Base-by-base conservation (phyloP, 1,284 basidiomycete species). In the Uromyces viciae-fabae region DNA sequence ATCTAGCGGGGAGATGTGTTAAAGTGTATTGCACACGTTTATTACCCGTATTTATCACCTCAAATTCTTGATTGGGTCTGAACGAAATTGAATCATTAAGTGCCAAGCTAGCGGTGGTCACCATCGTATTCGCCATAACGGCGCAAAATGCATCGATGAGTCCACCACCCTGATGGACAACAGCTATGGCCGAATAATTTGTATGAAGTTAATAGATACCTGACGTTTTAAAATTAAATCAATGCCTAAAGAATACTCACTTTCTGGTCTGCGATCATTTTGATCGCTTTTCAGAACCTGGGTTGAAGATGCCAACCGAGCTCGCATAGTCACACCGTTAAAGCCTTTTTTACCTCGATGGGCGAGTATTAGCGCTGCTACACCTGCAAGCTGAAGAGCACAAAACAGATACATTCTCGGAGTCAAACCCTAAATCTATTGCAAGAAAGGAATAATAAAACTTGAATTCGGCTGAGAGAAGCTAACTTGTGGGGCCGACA, bases 401-500 rank as follows among this genome's bases (percentile, higher is more conserved):
- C 19, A 14, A 33, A 40, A n/a, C 3, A 31, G 25, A n/a, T n/a
- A n/a, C n/a, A n/a, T n/a, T n/a, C n/a, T n/a, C n/a, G n/a, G n/a
- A 25, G 43, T 42, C 17, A 69, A 22, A 69, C 15, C 28, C 9
- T 71, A 19, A 71, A 33, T 43, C 52, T 14, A 36, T 17, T 19
- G 15, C 2, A 22, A 33, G 17, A 25, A 43, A 25, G 46, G 8
- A 8, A 33, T 8, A 28, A 46, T 46, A 25, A 46, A 7, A 66
- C 38, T 8, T 19, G 9, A 31, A 15, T 66, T n/a, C n/a, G n/a
- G n/a, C n/a, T n/a, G n/a, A n/a, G n/a, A n/a, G n/a, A n/a, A n/a
- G n/a, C n/a, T n/a, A n/a, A 80, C 78, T 33, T 80, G 78, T 42
- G 78, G 78, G 11, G 78, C 54, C 9, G 78, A 40, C 78, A 80